Evolutionary conservation across 2,329 filamentous ascomycete species (phyloP).

Genomic region (Endothia cerciana): DNA sequence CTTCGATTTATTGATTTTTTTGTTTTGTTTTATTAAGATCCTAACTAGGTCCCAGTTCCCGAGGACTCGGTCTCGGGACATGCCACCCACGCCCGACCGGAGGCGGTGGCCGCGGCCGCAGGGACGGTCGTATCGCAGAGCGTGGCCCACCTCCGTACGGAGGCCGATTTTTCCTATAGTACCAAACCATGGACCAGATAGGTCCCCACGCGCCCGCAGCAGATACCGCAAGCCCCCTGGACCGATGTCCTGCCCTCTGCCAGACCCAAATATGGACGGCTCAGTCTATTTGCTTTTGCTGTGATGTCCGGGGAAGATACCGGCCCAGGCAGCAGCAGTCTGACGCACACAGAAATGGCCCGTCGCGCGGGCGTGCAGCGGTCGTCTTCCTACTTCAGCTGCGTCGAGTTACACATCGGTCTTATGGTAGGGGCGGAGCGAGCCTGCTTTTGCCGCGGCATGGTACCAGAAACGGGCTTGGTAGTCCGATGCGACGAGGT

Average conservation of each 20-base stretch:
- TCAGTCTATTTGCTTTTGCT: not conserved
- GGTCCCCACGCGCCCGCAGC: slow-evolving; percentile 3
- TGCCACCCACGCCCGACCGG: slow-evolving; percentile 13
- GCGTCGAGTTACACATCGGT: not conserved
- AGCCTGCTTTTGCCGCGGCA: not conserved
- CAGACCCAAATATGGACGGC: not conserved
- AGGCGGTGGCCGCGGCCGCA: slow-evolving; percentile 11
- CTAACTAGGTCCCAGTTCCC: slow-evolving; percentile 4
- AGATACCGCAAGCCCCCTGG: not conserved
- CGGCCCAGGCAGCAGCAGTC: not conserved
- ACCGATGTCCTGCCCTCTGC: not conserved
- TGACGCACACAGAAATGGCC: not conserved
- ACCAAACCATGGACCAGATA: not conserved
- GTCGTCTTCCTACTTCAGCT: not conserved
- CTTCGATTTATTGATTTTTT: too few species aligned
- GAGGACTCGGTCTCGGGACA: slow-evolving; percentile 19
- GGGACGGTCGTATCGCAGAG: not conserved
- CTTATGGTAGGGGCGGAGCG: too few species aligned
- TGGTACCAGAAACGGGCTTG: slow-evolving; percentile 8
- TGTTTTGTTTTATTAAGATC: not conserved
- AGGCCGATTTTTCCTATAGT: not conserved
- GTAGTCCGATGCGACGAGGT: not conserved
- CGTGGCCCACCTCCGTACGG: slow-evolving; percentile 9
- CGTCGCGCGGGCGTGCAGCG: not conserved
- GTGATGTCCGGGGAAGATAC: not conserved